Evolutionary conservation across 176 grass and related monocot species (phyloP), one percentile per base, ranked within the genome.

Genomic region (Dactylis glomerata): DNA sequence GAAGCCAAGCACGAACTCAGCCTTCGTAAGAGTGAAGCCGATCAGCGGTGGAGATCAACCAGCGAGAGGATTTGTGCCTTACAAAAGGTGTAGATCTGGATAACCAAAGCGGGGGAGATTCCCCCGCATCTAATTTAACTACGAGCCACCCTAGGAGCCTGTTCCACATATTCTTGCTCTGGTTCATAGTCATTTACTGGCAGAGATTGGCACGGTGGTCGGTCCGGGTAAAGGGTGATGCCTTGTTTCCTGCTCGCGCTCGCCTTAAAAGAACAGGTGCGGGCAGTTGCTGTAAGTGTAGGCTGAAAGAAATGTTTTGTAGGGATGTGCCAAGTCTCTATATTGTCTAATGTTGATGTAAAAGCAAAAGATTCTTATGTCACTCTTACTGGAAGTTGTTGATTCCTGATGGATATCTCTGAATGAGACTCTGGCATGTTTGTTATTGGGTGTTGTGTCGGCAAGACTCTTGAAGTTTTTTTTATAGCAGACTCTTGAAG

Each of bases 41-140:
- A 41, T 57, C 71, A 80, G 77, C 78, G 72, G 54, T 27, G 38
- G 80, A 33, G 75, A 51, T 16, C 84, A 75, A 34, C 40, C 26
- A 19, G 27, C 5, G 27, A 97, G 64, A 73, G 92, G 90, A 38
- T 94, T 91, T 34, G 20, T 86, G 56, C 91, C 91, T 1, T 93
- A 93, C 22, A 90, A 89, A 59, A 94, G 88, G 57, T 73, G 86
- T 67, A 91, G 79, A 67, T 49, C 68, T 5, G 75, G 90, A 78
- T 84, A 81, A 83, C 73, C 6, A 58, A 45, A 30, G 31, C 2
- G 30, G 55, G 61, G n/a, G 55, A 46, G 23, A 30, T 28, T 66
- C 24, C 17, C 30, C 68, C 46, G 23, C 33, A 8, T 40, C 87
- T 89, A 89, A 89, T 85, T 81, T 89, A 19, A 89, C 87, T 32